Percentiles rank a stretch among this genome's conserved stretches.
phyloP scores from a whole-genome alignment of 257 asterid genomes.

The Solanum chaucha region DNA sequence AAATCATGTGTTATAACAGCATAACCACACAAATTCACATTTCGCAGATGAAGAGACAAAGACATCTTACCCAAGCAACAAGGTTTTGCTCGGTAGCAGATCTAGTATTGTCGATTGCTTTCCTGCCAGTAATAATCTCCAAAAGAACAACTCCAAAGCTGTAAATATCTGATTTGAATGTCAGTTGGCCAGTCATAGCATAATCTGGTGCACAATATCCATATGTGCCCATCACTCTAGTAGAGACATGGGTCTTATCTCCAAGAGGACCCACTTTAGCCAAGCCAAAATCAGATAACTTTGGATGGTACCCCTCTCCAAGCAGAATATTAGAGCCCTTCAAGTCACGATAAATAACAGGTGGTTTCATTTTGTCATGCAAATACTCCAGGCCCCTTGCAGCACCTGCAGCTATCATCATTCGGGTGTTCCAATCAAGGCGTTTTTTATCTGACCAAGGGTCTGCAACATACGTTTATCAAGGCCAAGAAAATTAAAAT shows the following conservation, averaged over 20 bases:
- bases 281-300: conserved; percentile 77
- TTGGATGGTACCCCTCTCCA: conserved; percentile 57
- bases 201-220: conserved; percentile 87
- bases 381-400: conserved; percentile 74
- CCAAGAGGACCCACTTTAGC: conserved; percentile 74
- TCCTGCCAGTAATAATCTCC: conserved; percentile 71
- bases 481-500: not conserved
- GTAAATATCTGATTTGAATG: conserved; percentile 67
- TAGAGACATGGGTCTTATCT: conserved; percentile 67
- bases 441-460: conserved; percentile 13
- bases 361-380: conserved; percentile 64
- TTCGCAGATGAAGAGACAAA: not conserved
- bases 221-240: conserved; percentile 87
- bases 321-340: conserved; percentile 70
- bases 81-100: conserved; percentile 37
- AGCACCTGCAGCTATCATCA: conserved; percentile 79
- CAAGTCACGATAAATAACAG: conserved; percentile 69
- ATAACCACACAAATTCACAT: not conserved
- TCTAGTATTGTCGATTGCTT: conserved; percentile 45
- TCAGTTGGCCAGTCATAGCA: conserved; percentile 78
- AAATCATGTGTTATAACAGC: not conserved
- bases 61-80: conserved; percentile 53
- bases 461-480: conserved; percentile 17
- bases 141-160: conserved; percentile 82
- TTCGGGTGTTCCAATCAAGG: conserved; percentile 65